Base-by-base conservation (phyloP, 371 early-diverging fungal species). In the Coemansia sp. region DNA sequence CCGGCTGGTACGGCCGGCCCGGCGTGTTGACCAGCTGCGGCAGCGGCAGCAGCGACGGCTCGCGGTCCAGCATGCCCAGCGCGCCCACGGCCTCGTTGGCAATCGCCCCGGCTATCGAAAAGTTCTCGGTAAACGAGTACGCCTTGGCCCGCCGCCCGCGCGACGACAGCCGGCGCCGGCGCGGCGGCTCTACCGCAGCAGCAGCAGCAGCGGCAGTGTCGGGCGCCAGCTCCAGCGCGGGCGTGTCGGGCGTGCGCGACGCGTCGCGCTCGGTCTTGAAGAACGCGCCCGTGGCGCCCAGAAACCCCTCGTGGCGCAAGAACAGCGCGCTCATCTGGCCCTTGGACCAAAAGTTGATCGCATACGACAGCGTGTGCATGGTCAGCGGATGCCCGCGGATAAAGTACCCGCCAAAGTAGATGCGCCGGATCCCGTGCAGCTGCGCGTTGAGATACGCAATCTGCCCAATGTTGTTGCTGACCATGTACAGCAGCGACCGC, bases 381-480 rank as follows among this genome's bases (percentile, higher is more conserved):
- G 96, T 96, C 53, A 92, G 86, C 1, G 93, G 90, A 65, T 97
- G 95, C 3, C 94, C 96, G 81, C 97, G 84, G 59, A 97, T 95
- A 79, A 95, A 98, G 76, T 90, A 95, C 36, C 98, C 98, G 61
- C 92, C 92, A 82, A 98, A 98, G 79, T 95, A 98, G 47, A 98
- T 96, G 49, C 85, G 82, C 39, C 81, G 86, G 60, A 97, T 83
- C n/a, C 88, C 90, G 80, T 98, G 95, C 31, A 90, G 88, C 67
- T 92, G 87, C 3, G 98, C 98, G 72, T 94, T 94, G 62, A 98
- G 78, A 71, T 94, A 97, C 0, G 97, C 98, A 52, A 98, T 97
- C 80, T 98, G 98, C 14, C 97, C 97, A 82, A 98, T 92, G 77
- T 95, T 97, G 82, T 98, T 98, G 76, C 94, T 94, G 67, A 95